phyloP scores from a whole-genome alignment of 1,284 basidiomycete species.

The Tylopilus orsonianus region DNA sequence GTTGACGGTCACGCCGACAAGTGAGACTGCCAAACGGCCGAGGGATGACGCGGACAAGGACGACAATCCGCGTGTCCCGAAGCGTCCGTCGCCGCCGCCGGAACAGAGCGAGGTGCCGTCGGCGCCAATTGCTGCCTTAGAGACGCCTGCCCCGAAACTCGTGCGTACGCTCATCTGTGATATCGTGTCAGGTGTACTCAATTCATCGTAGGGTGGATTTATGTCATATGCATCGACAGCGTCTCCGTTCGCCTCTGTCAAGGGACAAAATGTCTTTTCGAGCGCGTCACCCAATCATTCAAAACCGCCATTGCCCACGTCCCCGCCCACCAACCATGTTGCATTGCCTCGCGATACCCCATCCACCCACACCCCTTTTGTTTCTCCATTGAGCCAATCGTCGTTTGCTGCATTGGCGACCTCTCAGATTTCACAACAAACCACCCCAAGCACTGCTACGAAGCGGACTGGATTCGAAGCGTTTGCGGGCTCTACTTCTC shows the following conservation, averaged over 20 bases:
- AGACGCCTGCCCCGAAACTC: constrained; percentile 43
- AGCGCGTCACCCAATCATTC: constrained; percentile 37
- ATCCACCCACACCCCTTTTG: constrained; percentile 16
- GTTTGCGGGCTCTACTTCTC: constrained; percentile 60
- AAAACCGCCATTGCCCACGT: constrained; percentile 18
- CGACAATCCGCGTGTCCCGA: constrained; percentile 49
- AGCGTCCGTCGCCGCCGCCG: constrained; percentile 68
- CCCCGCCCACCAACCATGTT: constrained; percentile 14
- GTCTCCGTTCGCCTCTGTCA: constrained; percentile 69
- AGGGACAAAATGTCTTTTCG: constrained; percentile 63
- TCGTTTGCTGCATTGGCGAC: constrained; percentile 35
- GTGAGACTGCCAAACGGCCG: constrained; percentile 32
- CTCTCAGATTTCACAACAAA: constrained; percentile 19
- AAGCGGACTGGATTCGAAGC: constrained; percentile 64
- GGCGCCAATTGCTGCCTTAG: constrained; percentile 14
- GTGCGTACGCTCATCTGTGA: constrained; percentile 37
- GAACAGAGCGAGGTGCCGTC: constrained; percentile 41
- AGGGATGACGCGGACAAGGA: constrained; percentile 36
- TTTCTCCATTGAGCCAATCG: constrained; percentile 25
- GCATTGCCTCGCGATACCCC: constrained; percentile 27
- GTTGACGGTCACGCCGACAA: constrained; percentile 9
- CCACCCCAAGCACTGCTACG: constrained; percentile 36
- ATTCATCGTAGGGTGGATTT: constrained; percentile 53
- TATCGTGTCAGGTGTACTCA: constrained; percentile 7
- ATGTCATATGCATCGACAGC: constrained; percentile 70